Percentiles rank a stretch among this genome's conserved stretches.
Conservation (phyloP, 2,329 filamentous ascomycete species). For the Aspergillus japonicus region DNA sequence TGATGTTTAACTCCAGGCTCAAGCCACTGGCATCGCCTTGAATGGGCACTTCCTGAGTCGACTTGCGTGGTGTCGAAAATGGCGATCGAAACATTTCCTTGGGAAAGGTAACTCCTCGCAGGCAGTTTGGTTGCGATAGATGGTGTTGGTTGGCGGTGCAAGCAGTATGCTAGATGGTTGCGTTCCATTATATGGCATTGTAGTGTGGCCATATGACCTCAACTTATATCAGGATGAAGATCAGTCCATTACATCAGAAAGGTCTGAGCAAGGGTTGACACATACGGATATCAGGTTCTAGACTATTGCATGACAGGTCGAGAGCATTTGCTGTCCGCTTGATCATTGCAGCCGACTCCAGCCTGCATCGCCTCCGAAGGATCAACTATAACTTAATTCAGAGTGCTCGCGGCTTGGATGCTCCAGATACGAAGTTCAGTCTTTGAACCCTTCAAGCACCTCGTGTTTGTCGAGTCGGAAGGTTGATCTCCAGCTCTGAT, state of each 20-base stretch:
- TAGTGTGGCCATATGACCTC: conserved; percentile 7
- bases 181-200: not conserved
- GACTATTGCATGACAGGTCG: conserved; percentile 8
- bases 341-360: not conserved
- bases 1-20: conserved; percentile 9
- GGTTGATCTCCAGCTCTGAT: not conserved
- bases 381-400: not conserved
- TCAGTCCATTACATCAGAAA: conserved; percentile 7
- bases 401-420: not conserved
- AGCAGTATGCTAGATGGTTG: not conserved
- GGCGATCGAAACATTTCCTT: conserved; percentile 6
- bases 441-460: not conserved
- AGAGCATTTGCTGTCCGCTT: not conserved
- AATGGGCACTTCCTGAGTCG: not conserved
- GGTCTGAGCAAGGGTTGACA: not conserved
- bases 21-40: conserved; percentile 3
- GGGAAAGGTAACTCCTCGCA: not conserved
- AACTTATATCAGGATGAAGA: not conserved
- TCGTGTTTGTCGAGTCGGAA: not conserved
- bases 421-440: not conserved
- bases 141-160: not conserved
- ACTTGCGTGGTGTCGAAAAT: not conserved
- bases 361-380: not conserved
- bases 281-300: conserved; percentile 3
- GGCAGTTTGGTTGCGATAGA: not conserved